phyloP scores from a whole-genome alignment of 495 filamentous ascomycete species.

The Aspergillus asperescens region DNA sequence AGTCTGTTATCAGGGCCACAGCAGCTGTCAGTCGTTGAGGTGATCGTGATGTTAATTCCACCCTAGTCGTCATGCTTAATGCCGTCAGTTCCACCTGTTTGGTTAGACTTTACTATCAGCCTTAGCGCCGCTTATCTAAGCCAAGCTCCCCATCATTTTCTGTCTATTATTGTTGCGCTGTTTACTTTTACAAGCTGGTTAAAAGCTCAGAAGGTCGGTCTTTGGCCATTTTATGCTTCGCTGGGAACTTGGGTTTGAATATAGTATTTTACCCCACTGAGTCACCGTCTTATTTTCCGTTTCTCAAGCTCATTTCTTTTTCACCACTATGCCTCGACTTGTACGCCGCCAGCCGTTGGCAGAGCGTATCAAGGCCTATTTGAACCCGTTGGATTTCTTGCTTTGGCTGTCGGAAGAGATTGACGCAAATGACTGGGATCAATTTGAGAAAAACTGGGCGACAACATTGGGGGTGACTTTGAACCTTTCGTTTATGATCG shows the following conservation, averaged over 20 bases:
- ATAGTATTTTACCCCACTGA: background rate
- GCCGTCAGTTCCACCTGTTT: background rate
- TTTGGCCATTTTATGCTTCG: background rate
- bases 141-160: constrained; percentile 8
- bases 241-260: background rate
- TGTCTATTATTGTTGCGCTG: constrained; percentile 10
- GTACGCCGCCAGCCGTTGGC: constrained; percentile 70
- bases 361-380: constrained; percentile 68
- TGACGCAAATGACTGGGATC: constrained; percentile 83
- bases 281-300: background rate
- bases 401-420: constrained; percentile 87
- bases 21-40: background rate
- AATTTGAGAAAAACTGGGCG: constrained; percentile 65
- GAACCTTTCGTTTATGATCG: constrained; percentile 77
- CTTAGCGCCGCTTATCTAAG: constrained; percentile 23
- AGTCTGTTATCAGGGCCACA: background rate
- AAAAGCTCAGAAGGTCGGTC: constrained; percentile 1
- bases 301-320: constrained; percentile 4
- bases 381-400: constrained; percentile 84
- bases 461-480: constrained; percentile 64
- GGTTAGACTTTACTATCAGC: constrained; percentile 2
- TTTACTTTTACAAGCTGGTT: constrained; percentile 12
- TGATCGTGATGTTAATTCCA: background rate
- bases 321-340: constrained; percentile 61
- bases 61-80: constrained; percentile 17